Evolutionary conservation across 1,284 basidiomycete genomes (phyloP), one percentile per base, ranked within the genome.

Genomic region (Tilletia setariae): DNA sequence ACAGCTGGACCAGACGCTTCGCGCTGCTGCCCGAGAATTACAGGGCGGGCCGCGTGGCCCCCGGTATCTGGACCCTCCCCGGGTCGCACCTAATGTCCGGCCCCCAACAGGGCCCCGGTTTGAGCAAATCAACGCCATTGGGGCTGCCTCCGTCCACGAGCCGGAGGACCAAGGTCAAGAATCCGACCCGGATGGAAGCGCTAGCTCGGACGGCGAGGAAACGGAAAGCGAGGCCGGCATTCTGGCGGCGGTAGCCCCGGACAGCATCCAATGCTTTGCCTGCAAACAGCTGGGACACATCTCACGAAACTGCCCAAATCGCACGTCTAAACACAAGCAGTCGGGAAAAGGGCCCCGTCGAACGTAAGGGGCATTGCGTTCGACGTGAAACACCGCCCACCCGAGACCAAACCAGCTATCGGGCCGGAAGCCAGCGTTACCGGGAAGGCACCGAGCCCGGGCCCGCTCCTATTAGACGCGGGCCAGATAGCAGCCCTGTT

Each of bases 401-500:
- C 16, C 47, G 47, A 49, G 47, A 49, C n/a, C n/a, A n/a, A n/a
- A n/a, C n/a, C n/a, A n/a, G n/a, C n/a, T n/a, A n/a, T n/a, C n/a
- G n/a, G n/a, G n/a, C 8, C 47, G 7, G 23, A n/a, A n/a, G n/a
- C n/a, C n/a, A n/a, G n/a, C n/a, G n/a, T n/a, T n/a, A 49, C 16
- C 47, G n/a, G n/a, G n/a, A n/a, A 40, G 11, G 6, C 35, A 40
- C 35, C 35, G 35, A 11, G 35, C 4, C 35, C 4, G 35, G 11
- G 11, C 6, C 6, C 35, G 11, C 4, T 40, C 35, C 6, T 40
- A 4, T 11, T n/a, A 4, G 47, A 49, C 8, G 47, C 8, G 7
- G 47, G n/a, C n/a, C 47, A 49, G 47, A 49, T 49, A n/a, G 47
- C 47, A 8, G 47, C 47, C 19, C 47, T 49, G 47, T 25, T 49